Base-by-base conservation (phyloP, 768 basidiomycete genomes). In the Boletales sp. region DNA sequence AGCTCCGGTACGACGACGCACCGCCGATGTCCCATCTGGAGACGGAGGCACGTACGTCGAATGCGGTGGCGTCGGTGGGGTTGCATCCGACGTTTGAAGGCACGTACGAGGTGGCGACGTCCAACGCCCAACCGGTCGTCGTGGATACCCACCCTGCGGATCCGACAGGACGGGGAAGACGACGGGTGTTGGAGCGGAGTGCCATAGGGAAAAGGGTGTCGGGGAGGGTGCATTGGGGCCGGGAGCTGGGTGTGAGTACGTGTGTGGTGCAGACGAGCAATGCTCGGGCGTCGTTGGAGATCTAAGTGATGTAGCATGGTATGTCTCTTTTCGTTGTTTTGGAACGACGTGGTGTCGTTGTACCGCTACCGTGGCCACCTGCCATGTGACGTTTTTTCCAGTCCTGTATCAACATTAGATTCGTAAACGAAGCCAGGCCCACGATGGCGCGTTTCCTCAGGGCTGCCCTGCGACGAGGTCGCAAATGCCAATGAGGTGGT, bases 31-130 rank as follows among this genome's bases (percentile, higher is more conserved):
- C 67, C 0, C 30, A 40, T n/a, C 69, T 79, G n/a, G 35, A 43
- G 0, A 60, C 73, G n/a, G 50, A 57, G 4, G 70, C 38, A 21
- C 43, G 21, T 10, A 72, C 75, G 13, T 68, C 72, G 5, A 77
- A 78, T 37, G 30, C 50, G 0, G 41, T 46, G 0, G 70, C 62
- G 7, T 39, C 21, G 9, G 63, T 68, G 2, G 34, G 13, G 32
- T 62, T 76, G 45, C 70, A 71, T 9, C 44, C 58, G 4, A 62
- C 72, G 14, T 78, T 60, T 46, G 75, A 79, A 46, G 77, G 77
- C 36, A 45, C 47, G 17, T 76, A 72, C 54, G 55, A 53, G 7
- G 52, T 72, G 21, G 13, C 40, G 34, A 69, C 73, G 34, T 62
- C 62, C 8, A 67, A 67, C 1, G 4, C 19, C 0, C 39, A 36